Evolutionary conservation across 2,329 filamentous ascomycete species (phyloP), one percentile per base, ranked within the genome.

Genomic region (Scedosporium apiospermum): DNA sequence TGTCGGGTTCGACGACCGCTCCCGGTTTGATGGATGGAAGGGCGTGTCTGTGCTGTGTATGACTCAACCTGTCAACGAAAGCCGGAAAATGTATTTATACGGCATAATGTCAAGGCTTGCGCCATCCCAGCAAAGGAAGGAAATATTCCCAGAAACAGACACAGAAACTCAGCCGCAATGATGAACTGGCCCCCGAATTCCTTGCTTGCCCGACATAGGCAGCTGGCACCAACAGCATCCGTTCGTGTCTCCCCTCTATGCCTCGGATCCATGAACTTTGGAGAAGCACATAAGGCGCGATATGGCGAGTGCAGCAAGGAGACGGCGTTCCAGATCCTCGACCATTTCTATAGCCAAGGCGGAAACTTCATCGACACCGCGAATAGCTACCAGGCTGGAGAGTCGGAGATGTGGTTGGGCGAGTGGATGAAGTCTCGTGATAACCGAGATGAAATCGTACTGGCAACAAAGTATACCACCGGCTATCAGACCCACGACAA

Each of bases 321-420:
- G 55, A 69, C 73, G n/a, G 72, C 78, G 1, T 84, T 85, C 67
- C 75, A 76, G 42, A 76, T 87, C 26, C 75, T 87, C 1, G 83
- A 86, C 65, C 76, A 76, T 63, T 86, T 79, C 71, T 79, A 75
- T 62, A 74, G 75, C 12, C 72, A 77, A 1, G 84, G 83, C 3
- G 84, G 84, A 3, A 87, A 86, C 71, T 86, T 87, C 70, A 83
- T 87, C 67, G 84, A 87, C 68, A 86, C 82, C 0, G 66, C 78
- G 38, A 79, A 76, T 70, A 75, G 75, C 65, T 83, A 83, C 68
- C 76, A 82, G 65, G 64, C 74, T 57, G 79, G 78, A 63, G 73
- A 83, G 64, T 82, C 80, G 0, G 81, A 83, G 63, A 66, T 65
- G 14, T 79, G 77, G 75, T 68, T 83, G 38, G 81, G 81, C 7